Evolutionary conservation across 768 basidiomycete species (phyloP).

Genomic region (Boletus coccyginus): DNA sequence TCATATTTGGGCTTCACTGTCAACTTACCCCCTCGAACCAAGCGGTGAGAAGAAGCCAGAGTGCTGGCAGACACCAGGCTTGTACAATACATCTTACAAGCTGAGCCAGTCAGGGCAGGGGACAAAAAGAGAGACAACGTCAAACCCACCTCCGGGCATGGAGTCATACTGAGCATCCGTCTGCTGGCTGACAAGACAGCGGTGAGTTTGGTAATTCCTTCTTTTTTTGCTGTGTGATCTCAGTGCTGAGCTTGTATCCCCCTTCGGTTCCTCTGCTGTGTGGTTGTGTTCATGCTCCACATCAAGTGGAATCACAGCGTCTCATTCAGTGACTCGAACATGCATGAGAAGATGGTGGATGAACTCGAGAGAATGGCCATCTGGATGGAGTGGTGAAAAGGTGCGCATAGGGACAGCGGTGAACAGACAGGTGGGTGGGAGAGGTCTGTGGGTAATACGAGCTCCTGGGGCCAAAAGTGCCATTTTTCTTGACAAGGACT

Average conservation of each 20-base stretch:
- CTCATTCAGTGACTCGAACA: constrained; percentile 64
- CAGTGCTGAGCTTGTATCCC: too few species aligned
- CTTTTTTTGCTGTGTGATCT: too few species aligned
- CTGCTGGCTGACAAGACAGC: constrained; percentile 58
- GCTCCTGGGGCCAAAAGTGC: constrained; percentile 62
- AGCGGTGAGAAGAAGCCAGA: too few species aligned
- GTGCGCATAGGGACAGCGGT: constrained; percentile 89
- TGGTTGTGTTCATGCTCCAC: constrained; percentile 54
- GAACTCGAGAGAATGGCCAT: constrained; percentile 91
- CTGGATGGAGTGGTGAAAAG: constrained; percentile 87
- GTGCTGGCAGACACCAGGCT: too few species aligned
- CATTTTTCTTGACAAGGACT: constrained; percentile 67
- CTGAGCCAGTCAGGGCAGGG: too few species aligned
- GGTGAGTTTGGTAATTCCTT: constrained; percentile 79
- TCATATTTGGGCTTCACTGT: too few species aligned
- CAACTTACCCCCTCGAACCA: too few species aligned
- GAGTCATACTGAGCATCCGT: constrained; percentile 17
- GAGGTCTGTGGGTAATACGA: constrained; percentile 20
- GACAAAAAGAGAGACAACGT: too few species aligned
- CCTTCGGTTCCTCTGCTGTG: constrained; percentile 30
- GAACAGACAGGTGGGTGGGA: constrained; percentile 26
- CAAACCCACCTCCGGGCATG: too few species aligned
- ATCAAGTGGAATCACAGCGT: constrained; percentile 43
- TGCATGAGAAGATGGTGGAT: constrained; percentile 85
- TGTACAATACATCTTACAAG: too few species aligned